A percentile compares a stretch with the other conserved stretches of the same genome.
These are phyloP conservation scores for Fonsecaea pugnacius DNA, from an alignment of 2,329 filamentous ascomycete species.

Conservation along the genomic window DNA sequence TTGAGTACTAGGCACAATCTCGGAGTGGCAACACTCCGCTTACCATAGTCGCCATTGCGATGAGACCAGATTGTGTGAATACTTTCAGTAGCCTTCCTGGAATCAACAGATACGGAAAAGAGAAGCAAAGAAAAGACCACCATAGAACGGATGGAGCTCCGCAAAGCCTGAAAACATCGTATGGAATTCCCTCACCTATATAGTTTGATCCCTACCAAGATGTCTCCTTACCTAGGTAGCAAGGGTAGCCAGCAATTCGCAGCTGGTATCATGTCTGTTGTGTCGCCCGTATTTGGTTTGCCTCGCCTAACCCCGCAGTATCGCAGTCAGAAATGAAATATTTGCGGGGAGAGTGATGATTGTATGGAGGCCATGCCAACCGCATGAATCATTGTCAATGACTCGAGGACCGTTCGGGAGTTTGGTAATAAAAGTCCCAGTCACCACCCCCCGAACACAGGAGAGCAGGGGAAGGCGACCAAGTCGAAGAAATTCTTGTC, in stretches of 20 bases:
- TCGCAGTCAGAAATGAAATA: neutral
- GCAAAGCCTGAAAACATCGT: neutral
- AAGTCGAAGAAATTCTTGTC: neutral
- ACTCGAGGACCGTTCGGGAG: slow-evolving; percentile 4
- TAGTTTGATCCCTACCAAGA: neutral
- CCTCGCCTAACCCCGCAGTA: slow-evolving; percentile 14
- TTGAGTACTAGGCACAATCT: neutral
- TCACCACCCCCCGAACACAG: neutral
- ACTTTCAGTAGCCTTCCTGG: neutral
- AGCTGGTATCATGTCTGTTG: neutral
- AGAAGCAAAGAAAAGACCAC: neutral
- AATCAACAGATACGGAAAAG: neutral
- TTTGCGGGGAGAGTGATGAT: neutral
- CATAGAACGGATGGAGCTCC: neutral
- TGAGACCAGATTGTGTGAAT: neutral
- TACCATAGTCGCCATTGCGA: slow-evolving; percentile 35
- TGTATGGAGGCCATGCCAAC: neutral
- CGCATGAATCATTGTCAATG: slow-evolving; percentile 14
- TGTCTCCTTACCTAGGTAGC: neutral
- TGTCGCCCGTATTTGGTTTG: neutral
- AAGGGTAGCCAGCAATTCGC: too few relatives aligned
- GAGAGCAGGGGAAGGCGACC: neutral
- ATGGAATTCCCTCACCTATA: neutral
- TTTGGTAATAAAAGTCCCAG: slow-evolving; percentile 7
- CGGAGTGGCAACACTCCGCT: neutral